A percentile compares a stretch with the other conserved stretches of the same genome.
Conservation (phyloP, 75 land plant species). For the Sequoiadendron giganteum region DNA sequence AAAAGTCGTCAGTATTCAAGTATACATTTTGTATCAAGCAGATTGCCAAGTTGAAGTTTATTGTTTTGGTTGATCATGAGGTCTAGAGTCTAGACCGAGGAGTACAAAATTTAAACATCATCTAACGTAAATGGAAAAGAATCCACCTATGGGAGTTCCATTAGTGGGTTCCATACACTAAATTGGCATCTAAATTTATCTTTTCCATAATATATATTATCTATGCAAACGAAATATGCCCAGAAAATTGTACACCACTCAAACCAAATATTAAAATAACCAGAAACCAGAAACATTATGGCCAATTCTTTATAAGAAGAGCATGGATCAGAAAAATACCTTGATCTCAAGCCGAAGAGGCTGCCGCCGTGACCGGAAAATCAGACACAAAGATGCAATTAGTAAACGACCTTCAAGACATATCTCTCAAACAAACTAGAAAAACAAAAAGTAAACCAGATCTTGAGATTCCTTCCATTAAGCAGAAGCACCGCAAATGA, state of each 20-base stretch:
- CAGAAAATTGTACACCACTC: neutral
- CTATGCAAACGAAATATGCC: neutral
- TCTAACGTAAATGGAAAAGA: neutral
- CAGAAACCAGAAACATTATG: neutral
- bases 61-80: neutral
- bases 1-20: neutral
- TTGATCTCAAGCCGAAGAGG: conserved; percentile 75
- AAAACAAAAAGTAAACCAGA: neutral
- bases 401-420: neutral
- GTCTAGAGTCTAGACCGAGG: neutral
- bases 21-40: too few relatives aligned
- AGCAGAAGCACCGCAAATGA: neutral
- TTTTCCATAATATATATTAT: neutral
- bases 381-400: neutral
- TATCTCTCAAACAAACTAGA: neutral
- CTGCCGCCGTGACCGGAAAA: conserved; percentile 31
- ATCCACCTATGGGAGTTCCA: neutral
- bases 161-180: neutral
- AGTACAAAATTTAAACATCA: neutral
- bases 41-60: neutral
- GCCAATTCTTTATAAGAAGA: neutral
- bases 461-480: neutral
- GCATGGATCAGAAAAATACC: conserved; percentile 33
- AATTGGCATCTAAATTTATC: neutral
- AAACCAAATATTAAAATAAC: neutral